phyloP scores from a whole-genome alignment of 169 alveolate species.

The Plasmodium gallinaceum region DNA sequence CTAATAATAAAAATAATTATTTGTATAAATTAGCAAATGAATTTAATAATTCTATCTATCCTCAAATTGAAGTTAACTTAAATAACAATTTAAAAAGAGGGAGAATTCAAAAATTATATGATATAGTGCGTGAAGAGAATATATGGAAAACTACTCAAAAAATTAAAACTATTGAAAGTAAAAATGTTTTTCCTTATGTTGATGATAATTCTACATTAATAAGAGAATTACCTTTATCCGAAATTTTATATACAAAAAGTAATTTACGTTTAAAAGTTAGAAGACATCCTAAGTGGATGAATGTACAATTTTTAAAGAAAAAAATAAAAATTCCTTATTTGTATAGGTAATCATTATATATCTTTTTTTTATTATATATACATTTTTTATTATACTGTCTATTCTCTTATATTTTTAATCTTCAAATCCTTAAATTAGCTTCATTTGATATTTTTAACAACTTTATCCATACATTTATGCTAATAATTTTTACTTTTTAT shows the following conservation, averaged over 20 bases:
- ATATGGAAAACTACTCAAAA: conserved; percentile 81
- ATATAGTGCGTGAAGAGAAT: conserved; percentile 77
- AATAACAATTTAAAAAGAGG: conserved; percentile 53
- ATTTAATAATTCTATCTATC: conserved; percentile 64
- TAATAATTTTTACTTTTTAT: conserved; percentile 1
- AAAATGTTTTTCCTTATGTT: conserved; percentile 86
- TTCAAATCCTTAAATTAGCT: too few species aligned
- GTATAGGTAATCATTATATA: conserved; percentile 54
- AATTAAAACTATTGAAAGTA: conserved; percentile 77
- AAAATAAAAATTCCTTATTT: conserved; percentile 66
- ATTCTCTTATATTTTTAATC: too few species aligned
- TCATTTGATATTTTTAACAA: background rate
- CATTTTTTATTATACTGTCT: too few species aligned
- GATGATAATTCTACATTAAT: conserved; percentile 85
- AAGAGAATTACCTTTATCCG: conserved; percentile 78
- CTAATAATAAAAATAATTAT: conserved; percentile 33
- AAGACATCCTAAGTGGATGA: conserved; percentile 86
- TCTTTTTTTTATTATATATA: too few species aligned
- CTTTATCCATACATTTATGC: background rate
- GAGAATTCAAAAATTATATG: conserved; percentile 77
- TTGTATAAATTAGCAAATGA: conserved; percentile 57
- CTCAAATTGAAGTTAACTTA: conserved; percentile 22
- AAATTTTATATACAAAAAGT: conserved; percentile 79
- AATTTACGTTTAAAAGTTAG: conserved; percentile 81
- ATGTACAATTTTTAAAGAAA: conserved; percentile 65